phyloP scores from a whole-genome alignment of 2,329 filamentous ascomycete genomes.

The Aspergillus glaucus region DNA sequence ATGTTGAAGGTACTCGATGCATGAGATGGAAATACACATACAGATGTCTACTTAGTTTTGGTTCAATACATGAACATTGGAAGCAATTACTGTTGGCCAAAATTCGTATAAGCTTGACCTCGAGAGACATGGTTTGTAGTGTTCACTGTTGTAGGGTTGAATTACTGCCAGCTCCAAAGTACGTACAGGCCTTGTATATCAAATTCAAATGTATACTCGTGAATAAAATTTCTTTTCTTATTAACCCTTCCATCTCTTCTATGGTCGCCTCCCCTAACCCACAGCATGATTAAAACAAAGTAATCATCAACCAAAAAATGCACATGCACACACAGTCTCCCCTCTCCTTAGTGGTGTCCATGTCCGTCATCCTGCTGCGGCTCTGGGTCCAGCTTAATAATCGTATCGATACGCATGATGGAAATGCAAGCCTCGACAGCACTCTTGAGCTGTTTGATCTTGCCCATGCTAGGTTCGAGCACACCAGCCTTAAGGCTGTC shows the following conservation, averaged over 20 bases:
- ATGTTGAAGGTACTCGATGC: conserved; percentile 1
- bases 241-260: conserved; percentile 1
- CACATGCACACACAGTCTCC: not conserved
- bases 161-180: conserved; percentile 24
- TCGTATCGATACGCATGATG: conserved; percentile 98
- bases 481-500: conserved; percentile 94
- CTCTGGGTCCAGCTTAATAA: conserved; percentile 97
- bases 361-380: conserved; percentile 75
- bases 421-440: conserved; percentile 97
- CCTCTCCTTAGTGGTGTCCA: conserved; percentile 56
- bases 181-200: not conserved
- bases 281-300: not conserved
- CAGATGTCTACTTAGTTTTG: not conserved
- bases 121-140: too few relatives aligned
- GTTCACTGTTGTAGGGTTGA: conserved; percentile 6
- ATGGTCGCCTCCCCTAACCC: not conserved
- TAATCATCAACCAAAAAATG: not conserved
- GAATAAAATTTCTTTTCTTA: conserved; percentile 3
- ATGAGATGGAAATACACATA: not conserved
- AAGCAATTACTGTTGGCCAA: too few relatives aligned
- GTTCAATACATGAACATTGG: not conserved
- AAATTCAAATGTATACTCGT: conserved; percentile 10
- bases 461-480: conserved; percentile 95
- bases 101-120: too few relatives aligned
- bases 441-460: conserved; percentile 95